Percentiles rank a stretch among this genome's conserved stretches.
phyloP scores from a whole-genome alignment of 495 filamentous ascomycete species.

The Pyronema omphalodes region DNA sequence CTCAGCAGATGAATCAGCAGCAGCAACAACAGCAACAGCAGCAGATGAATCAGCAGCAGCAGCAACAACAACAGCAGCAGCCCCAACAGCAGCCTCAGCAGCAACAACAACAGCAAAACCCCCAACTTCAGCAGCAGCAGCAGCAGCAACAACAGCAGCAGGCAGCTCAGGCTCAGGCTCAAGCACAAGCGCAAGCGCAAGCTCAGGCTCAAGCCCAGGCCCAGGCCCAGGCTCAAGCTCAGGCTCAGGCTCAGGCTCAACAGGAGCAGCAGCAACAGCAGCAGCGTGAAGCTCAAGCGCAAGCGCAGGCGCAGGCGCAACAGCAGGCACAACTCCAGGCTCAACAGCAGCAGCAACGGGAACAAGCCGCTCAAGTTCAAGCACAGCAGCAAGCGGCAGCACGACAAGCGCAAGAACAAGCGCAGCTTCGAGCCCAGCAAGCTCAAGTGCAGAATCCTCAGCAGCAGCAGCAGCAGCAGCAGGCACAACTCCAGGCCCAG shows the following conservation, averaged over 20 bases:
- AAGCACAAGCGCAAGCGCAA: slow-evolving; percentile 12
- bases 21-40: slow-evolving; percentile 13
- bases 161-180: background rate
- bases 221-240: slow-evolving; percentile 15
- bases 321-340: slow-evolving; percentile 16
- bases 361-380: slow-evolving; percentile 6
- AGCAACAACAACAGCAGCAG: slow-evolving; percentile 8
- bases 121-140: slow-evolving; percentile 16
- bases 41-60: background rate
- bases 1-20: slow-evolving; percentile 8
- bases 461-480: slow-evolving; percentile 14
- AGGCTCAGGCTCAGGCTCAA: background rate
- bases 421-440: slow-evolving; percentile 22
- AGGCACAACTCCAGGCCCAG: slow-evolving; percentile 3
- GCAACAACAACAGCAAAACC: slow-evolving; percentile 8
- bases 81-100: slow-evolving; percentile 7
- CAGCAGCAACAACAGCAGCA: slow-evolving; percentile 4
- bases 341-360: slow-evolving; percentile 8
- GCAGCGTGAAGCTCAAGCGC: slow-evolving; percentile 10
- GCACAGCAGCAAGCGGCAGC: slow-evolving; percentile 8
- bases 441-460: slow-evolving; percentile 13
- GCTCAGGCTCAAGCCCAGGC: slow-evolving; percentile 17
- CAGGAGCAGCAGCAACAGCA: slow-evolving; percentile 7
- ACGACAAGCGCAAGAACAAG: slow-evolving; percentile 12
- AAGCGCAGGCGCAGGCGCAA: too few relatives aligned